Percentiles rank a stretch among this genome's conserved stretches.
Evolutionary conservation across 495 filamentous ascomycete genomes (phyloP).

Genomic region (Aspergillus cavernicola): DNA sequence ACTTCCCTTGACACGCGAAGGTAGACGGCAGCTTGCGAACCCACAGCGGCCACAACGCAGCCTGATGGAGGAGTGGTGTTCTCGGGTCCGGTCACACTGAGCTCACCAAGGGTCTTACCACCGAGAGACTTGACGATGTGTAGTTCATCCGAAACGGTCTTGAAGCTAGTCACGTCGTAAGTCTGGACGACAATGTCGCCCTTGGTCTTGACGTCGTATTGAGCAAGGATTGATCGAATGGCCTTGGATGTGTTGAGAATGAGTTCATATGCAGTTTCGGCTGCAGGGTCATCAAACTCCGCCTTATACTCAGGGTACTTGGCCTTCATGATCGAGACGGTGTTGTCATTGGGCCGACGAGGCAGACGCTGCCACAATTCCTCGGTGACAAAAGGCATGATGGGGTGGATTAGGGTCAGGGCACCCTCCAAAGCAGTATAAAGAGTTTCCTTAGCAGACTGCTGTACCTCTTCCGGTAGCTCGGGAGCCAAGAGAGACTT

Average conservation of each 20-base stretch:
- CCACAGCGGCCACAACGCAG: conserved; percentile 67
- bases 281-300: conserved; percentile 53
- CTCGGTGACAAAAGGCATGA: conserved; percentile 79
- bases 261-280: conserved; percentile 63
- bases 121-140: conserved; percentile 61
- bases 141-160: conserved; percentile 55
- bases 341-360: conserved; percentile 56
- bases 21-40: conserved; percentile 63
- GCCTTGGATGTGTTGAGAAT: conserved; percentile 55
- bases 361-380: conserved; percentile 79
- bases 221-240: conserved; percentile 54
- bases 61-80: conserved; percentile 56
- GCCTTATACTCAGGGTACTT: conserved; percentile 55
- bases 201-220: conserved; percentile 58
- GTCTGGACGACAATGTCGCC: conserved; percentile 57
- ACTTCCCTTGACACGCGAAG: conserved; percentile 67
- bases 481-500: conserved; percentile 67
- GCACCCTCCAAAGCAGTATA: conserved; percentile 69
- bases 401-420: conserved; percentile 65
- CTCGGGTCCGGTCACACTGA: conserved; percentile 45
- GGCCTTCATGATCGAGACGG: conserved; percentile 64
- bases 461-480: conserved; percentile 49
- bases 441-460: conserved; percentile 59
- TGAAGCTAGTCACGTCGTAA: conserved; percentile 50
- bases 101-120: conserved; percentile 55